Percentiles rank a stretch among this genome's conserved stretches.
phyloP scores from a whole-genome alignment of 1,139 yeast species.

The Zygoascus sp. region DNA sequence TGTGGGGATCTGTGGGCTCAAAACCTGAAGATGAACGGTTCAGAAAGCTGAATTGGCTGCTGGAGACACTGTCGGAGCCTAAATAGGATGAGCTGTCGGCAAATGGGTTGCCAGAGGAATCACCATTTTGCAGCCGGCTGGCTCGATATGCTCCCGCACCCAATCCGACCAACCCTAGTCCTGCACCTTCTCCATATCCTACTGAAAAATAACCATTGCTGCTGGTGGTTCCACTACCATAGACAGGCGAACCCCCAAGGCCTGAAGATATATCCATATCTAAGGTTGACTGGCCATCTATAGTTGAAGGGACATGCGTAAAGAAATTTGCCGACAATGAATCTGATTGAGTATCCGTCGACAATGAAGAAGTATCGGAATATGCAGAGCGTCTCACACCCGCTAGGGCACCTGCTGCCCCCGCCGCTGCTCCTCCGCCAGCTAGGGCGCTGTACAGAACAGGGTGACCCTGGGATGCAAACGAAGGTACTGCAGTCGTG shows the following conservation, averaged over 20 bases:
- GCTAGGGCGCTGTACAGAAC: slow-evolving; percentile 1
- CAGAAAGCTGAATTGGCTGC: slow-evolving; percentile 3
- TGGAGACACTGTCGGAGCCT: not conserved
- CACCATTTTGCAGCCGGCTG: not conserved
- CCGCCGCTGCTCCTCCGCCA: not conserved
- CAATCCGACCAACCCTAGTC: not conserved
- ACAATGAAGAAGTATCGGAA: not conserved
- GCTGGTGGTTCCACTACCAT: slow-evolving; percentile 4
- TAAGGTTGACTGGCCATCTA: not conserved
- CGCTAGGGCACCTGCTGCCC: not conserved
- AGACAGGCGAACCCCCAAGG: slow-evolving; percentile 2
- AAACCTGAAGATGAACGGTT: too few species aligned
- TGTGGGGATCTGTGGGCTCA: too few species aligned
- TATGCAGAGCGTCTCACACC: slow-evolving; percentile 1
- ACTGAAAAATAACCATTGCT: not conserved
- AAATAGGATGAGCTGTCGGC: not conserved
- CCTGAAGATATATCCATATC: slow-evolving; percentile 2
- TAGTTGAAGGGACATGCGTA: not conserved
- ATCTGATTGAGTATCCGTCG: not conserved
- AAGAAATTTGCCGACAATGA: not conserved
- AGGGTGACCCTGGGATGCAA: not conserved
- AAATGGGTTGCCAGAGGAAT: not conserved
- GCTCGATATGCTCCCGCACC: not conserved
- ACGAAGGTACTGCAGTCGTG: slow-evolving; percentile 3
- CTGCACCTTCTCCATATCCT: not conserved